A percentile compares a stretch with the other conserved stretches of the same genome.
phyloP scores from a whole-genome alignment of 2,329 filamentous ascomycete species.

The Hymenoscyphus albidus region DNA sequence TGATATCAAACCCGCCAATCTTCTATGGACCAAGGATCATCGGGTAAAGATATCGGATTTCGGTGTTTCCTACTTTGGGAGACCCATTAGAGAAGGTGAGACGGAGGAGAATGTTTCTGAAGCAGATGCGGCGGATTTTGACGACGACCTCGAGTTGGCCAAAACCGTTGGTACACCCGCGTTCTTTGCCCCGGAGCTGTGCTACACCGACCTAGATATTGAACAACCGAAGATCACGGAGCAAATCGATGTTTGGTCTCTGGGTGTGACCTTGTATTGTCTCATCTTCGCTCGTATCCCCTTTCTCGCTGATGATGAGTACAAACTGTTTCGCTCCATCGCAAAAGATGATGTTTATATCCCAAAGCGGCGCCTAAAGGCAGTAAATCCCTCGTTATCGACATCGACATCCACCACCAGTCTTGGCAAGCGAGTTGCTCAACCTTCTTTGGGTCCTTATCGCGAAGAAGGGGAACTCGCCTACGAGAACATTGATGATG shows the following conservation, averaged over 20 bases:
- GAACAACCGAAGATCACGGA: constrained; percentile 77
- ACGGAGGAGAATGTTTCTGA: constrained; percentile 70
- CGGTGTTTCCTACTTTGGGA: constrained; percentile 93
- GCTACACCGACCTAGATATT: constrained; percentile 72
- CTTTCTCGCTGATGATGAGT: constrained; percentile 88
- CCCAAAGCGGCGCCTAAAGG: constrained; percentile 74
- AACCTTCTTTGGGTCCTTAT: constrained; percentile 54
- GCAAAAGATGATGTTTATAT: constrained; percentile 92
- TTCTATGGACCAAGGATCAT: constrained; percentile 80
- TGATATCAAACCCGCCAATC: constrained; percentile 85
- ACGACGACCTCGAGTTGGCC: constrained; percentile 92
- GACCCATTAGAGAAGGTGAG: constrained; percentile 79
- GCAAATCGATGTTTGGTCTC: constrained; percentile 95
- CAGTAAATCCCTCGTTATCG: constrained; percentile 54
- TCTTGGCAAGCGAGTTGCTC: constrained; percentile 46
- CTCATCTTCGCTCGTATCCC: constrained; percentile 91
- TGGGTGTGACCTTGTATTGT: constrained; percentile 94
- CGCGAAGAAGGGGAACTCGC: constrained; percentile 72
- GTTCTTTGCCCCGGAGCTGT: constrained; percentile 95
- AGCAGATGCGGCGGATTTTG: constrained; percentile 79
- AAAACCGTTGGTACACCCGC: constrained; percentile 97
- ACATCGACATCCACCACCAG: constrained; percentile 53
- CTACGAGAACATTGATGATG: constrained; percentile 82
- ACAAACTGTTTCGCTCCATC: constrained; percentile 86
- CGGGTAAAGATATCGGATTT: constrained; percentile 98